Percentiles rank a stretch among this genome's conserved stretches.
Conservation (phyloP, 73 alveolate genomes). For the Urostyla sp. region DNA sequence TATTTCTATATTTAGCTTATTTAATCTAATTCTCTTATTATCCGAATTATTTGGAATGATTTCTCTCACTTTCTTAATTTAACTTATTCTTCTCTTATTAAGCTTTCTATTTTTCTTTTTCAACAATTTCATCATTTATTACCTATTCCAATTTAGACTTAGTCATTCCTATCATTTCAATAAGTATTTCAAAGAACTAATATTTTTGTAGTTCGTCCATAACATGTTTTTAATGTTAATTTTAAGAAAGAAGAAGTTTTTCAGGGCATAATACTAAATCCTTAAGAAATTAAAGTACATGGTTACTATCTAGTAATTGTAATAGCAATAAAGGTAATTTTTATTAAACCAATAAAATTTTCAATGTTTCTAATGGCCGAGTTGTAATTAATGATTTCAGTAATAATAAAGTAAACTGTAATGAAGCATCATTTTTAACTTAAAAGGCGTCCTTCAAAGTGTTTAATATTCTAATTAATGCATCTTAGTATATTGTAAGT, state of each 20-base stretch:
- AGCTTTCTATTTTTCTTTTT: conserved; percentile 12
- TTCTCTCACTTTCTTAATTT: background rate
- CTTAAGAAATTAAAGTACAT: background rate
- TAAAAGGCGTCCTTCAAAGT: conserved; percentile 21
- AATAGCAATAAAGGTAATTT: background rate
- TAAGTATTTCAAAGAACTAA: conserved; percentile 16
- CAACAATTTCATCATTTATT: conserved; percentile 19
- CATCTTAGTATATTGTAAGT: conserved; percentile 13
- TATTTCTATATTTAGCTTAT: background rate
- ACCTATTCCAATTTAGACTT: conserved; percentile 16
- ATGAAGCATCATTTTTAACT: conserved; percentile 25
- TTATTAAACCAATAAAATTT: background rate
- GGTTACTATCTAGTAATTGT: background rate
- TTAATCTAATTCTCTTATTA: background rate
- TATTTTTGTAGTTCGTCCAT: background rate
- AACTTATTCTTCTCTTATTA: conserved; percentile 22
- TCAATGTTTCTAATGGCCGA: conserved; percentile 16
- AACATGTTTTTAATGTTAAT: background rate
- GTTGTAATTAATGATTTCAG: conserved; percentile 17
- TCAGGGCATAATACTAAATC: conserved; percentile 15
- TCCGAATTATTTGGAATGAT: background rate
- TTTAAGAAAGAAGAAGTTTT: background rate
- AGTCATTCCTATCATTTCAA: conserved; percentile 13
- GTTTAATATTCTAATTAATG: background rate
- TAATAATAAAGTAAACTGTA: conserved; percentile 5